These are phyloP conservation scores for Quaeritorhiza haematococci DNA, from an alignment of 371 early-diverging fungal genomes.

Conservation along the genomic window DNA sequence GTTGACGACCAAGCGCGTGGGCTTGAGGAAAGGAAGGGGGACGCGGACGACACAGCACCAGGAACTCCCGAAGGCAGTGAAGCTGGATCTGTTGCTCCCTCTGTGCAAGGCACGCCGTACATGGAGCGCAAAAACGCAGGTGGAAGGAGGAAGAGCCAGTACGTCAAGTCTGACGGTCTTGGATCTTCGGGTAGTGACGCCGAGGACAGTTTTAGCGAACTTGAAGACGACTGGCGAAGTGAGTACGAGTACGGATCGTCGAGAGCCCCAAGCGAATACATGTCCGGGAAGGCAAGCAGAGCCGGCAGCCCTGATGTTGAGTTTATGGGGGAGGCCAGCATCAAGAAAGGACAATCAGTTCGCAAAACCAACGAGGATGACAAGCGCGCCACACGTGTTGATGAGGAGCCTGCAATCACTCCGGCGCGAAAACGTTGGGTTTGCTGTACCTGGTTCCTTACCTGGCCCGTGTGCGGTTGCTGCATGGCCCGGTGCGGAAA, in stretches of 20 bases:
- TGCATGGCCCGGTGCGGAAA: conserved; percentile 63
- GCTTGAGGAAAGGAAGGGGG: too few species aligned
- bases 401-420: conserved; percentile 13
- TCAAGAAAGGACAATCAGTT: background rate
- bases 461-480: conserved; percentile 82
- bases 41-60: conserved; percentile 15
- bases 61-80: background rate
- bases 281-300: background rate
- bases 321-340: background rate
- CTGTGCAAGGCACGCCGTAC: background rate
- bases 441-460: conserved; percentile 70
- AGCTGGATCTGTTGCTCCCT: background rate
- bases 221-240: background rate
- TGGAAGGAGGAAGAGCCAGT: too few species aligned
- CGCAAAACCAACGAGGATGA: conserved; percentile 17
- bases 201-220: background rate
- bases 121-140: background rate
- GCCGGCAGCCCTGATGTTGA: background rate
- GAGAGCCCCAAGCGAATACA: background rate
- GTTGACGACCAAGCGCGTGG: conserved; percentile 69
- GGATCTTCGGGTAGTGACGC: too few species aligned
- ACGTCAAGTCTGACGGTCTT: too few species aligned
- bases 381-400: conserved; percentile 7
- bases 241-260: background rate
- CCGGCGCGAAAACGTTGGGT: conserved; percentile 61